Conservation (phyloP, 108 stramenopile genomes). For the Nitzschia putrida region DNA sequence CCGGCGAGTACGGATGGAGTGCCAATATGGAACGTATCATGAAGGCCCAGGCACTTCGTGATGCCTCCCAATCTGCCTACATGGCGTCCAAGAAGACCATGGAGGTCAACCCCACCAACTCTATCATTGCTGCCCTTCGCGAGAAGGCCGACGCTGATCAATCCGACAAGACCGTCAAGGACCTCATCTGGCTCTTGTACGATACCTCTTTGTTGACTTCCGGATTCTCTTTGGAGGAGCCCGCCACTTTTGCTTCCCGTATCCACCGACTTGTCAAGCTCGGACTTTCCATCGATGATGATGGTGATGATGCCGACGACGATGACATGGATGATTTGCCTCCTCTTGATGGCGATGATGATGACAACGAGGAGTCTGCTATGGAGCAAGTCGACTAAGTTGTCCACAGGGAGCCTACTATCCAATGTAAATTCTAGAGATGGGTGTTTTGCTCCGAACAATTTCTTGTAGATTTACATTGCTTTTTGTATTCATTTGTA, state of each 20-base stretch:
- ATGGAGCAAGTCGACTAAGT: slow-evolving; percentile 99
- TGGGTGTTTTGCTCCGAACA: too few relatives aligned
- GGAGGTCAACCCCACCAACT: slow-evolving; percentile 99
- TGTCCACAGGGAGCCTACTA: too few relatives aligned
- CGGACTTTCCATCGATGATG: slow-evolving; percentile 98
- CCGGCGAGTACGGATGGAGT: slow-evolving; percentile 99
- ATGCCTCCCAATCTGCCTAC: slow-evolving; percentile 96
- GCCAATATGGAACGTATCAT: slow-evolving; percentile 99
- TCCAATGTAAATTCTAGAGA: too few relatives aligned
- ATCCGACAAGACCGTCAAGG: slow-evolving; percentile 99
- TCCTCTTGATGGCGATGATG: slow-evolving; percentile 91
- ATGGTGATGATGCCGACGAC: slow-evolving; percentile 89
- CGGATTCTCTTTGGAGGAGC: slow-evolving; percentile 99
- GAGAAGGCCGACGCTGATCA: slow-evolving; percentile 99
- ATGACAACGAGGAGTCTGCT: slow-evolving; percentile 92
- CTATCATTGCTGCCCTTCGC: slow-evolving; percentile 96
- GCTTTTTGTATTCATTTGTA: too few relatives aligned
- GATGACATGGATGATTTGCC: slow-evolving; percentile 95
- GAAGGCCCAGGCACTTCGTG: slow-evolving; percentile 99
- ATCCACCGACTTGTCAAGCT: slow-evolving; percentile 99
- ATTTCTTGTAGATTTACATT: too few relatives aligned
- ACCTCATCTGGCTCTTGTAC: slow-evolving; percentile 99
- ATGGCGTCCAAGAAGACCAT: slow-evolving; percentile 99
- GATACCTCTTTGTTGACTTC: slow-evolving; percentile 98
- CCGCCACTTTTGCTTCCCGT: slow-evolving; percentile 97